A percentile compares a stretch with the other conserved stretches of the same genome.
Conservation (phyloP, 2,329 filamentous ascomycete genomes). For the Amauroascus verrucosus region DNA sequence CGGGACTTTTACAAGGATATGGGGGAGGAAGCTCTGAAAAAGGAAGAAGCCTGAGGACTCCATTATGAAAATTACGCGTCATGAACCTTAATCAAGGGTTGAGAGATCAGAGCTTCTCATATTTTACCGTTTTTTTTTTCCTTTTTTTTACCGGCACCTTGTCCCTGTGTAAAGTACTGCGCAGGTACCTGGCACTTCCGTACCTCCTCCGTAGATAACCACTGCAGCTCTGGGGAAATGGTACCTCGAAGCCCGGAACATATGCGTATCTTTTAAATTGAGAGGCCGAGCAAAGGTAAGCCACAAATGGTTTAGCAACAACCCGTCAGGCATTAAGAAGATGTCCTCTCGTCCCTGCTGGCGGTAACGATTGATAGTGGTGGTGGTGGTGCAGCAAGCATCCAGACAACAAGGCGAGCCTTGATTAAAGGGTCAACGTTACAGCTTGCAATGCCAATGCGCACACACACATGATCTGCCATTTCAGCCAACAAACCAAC, state of each 20-base stretch:
- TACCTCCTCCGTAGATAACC: conserved; percentile 2
- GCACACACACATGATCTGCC: conserved; percentile 3
- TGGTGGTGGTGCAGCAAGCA: background rate
- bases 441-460: conserved; percentile 5
- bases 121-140: background rate
- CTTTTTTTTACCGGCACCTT: background rate
- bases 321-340: background rate
- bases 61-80: conserved; percentile 6
- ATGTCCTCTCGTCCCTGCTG: background rate
- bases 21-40: no score
- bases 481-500: background rate
- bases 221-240: background rate
- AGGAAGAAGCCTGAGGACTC: no score
- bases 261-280: background rate
- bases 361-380: no score
- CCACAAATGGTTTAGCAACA: no score
- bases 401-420: background rate
- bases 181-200: background rate
- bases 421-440: background rate
- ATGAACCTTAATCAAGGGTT: background rate
- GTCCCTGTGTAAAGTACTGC: no score
- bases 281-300: background rate
- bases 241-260: background rate
- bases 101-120: background rate
- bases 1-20: no score